These are phyloP conservation scores for Torulaspora pretoriensis DNA, from an alignment of 1,139 yeast species.

Conservation along the genomic window DNA sequence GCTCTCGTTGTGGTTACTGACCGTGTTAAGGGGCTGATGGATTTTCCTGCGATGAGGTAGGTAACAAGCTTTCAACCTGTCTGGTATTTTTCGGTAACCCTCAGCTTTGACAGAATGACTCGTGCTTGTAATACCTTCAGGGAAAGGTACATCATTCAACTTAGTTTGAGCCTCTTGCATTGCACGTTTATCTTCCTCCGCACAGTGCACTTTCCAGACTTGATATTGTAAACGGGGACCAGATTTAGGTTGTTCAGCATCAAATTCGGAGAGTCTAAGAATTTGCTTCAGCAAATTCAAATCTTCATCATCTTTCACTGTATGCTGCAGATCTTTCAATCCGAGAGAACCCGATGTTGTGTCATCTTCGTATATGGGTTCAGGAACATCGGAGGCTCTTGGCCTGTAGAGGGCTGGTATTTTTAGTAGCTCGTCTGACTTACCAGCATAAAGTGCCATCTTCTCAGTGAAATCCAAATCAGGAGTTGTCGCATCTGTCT, in stretches of 20 bases:
- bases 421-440: constrained; percentile 19
- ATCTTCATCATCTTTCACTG: constrained; percentile 75
- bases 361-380: constrained; percentile 29
- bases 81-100: constrained; percentile 72
- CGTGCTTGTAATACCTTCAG: constrained; percentile 42
- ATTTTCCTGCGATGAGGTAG: constrained; percentile 71
- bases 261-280: constrained; percentile 26
- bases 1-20: constrained; percentile 51
- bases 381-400: constrained; percentile 24
- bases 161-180: constrained; percentile 22
- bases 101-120: constrained; percentile 69
- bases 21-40: constrained; percentile 40
- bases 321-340: constrained; percentile 48
- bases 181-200: constrained; percentile 18
- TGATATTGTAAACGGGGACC: constrained; percentile 19
- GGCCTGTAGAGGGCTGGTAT: constrained; percentile 27
- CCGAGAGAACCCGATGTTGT: constrained; percentile 35
- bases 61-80: constrained; percentile 66
- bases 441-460: constrained; percentile 14
- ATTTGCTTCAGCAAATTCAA: constrained; percentile 48
- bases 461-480: constrained; percentile 23
- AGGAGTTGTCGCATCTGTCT: constrained; percentile 36
- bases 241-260: constrained; percentile 4
- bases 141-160: constrained; percentile 29
- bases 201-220: constrained; percentile 27